A percentile compares a stretch with the other conserved stretches of the same genome.
These are phyloP conservation scores for Quercus lobata DNA, from an alignment of 331 rosid genomes.

Conservation along the genomic window DNA sequence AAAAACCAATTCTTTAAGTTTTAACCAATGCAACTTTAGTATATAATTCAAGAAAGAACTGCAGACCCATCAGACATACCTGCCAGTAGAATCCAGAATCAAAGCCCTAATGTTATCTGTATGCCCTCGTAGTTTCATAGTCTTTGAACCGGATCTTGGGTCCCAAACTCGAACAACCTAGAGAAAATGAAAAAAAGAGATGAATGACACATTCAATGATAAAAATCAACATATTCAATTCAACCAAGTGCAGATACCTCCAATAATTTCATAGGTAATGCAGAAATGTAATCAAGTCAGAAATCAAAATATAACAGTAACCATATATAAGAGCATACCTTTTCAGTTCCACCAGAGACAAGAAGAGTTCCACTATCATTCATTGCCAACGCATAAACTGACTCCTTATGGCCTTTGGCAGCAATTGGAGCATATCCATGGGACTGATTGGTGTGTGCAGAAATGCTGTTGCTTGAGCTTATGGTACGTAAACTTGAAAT, in stretches of 20 bases:
- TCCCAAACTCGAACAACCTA: conserved; percentile 99
- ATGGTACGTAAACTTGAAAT: conserved; percentile 76
- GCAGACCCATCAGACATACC: conserved; percentile 46
- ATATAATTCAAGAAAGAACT: neutral
- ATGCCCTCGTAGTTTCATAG: conserved; percentile 92
- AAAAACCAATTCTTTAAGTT: neutral
- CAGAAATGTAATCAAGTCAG: neutral
- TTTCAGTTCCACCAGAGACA: conserved; percentile 98
- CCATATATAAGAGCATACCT: conserved; percentile 51
- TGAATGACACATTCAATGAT: conserved; percentile 8
- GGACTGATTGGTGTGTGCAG: conserved; percentile 61
- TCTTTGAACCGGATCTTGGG: conserved; percentile 91
- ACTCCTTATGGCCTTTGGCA: conserved; percentile 99
- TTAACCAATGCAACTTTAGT: neutral
- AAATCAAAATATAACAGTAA: conserved; percentile 20
- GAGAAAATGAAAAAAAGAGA: conserved; percentile 18
- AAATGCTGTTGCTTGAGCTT: conserved; percentile 75
- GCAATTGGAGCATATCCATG: conserved; percentile 83
- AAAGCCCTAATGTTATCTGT: conserved; percentile 91
- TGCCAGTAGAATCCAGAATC: conserved; percentile 92
- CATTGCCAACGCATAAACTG: conserved; percentile 96
- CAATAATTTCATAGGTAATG: conserved; percentile 1
- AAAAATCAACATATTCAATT: conserved; percentile 10
- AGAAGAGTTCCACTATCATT: conserved; percentile 87
- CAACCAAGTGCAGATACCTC: conserved; percentile 6